A percentile compares a stretch with the other conserved stretches of the same genome.
These are phyloP conservation scores for Gossypium raimondii DNA, from an alignment of 345 rosid genomes.

Conservation along the genomic window DNA sequence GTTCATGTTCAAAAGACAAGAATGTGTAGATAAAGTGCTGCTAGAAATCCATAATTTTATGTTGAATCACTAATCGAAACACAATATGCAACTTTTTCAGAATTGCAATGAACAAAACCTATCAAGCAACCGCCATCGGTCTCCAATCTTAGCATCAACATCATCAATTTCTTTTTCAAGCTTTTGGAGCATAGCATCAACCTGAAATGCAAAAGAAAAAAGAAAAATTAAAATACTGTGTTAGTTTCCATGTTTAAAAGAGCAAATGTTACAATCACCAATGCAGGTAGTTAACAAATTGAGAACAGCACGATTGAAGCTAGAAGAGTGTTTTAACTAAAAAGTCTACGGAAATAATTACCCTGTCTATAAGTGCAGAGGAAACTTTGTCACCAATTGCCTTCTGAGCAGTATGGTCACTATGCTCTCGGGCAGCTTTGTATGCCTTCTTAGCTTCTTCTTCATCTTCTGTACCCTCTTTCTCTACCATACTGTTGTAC, in stretches of 20 bases:
- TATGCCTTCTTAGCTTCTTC: conserved; percentile 79
- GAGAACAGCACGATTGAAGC: background rate
- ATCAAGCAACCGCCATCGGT: conserved; percentile 85
- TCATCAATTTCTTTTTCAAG: conserved; percentile 96
- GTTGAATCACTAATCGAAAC: conserved; percentile 2
- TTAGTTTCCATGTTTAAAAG: conserved; percentile 7
- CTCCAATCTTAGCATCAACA: conserved; percentile 94
- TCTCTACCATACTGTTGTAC: conserved; percentile 86
- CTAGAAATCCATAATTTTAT: conserved; percentile 1
- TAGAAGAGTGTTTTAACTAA: background rate
- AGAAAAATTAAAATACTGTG: background rate
- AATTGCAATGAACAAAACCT: conserved; percentile 45
- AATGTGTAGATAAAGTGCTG: background rate
- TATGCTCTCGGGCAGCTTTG: conserved; percentile 81
- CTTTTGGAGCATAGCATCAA: conserved; percentile 91
- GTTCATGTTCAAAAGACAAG: background rate
- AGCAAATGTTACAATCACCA: background rate
- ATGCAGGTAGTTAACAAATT: background rate
- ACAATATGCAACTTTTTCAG: background rate
- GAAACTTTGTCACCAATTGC: conserved; percentile 71
- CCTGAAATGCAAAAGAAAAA: conserved; percentile 40
- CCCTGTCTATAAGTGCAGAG: conserved; percentile 72
- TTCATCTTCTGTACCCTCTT: conserved; percentile 77
- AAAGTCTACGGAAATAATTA: conserved; percentile 25
- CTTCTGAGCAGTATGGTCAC: conserved; percentile 57